Evolutionary conservation across 2,329 filamentous ascomycete genomes (phyloP).

Genomic region (Fusarium nelsonii): DNA sequence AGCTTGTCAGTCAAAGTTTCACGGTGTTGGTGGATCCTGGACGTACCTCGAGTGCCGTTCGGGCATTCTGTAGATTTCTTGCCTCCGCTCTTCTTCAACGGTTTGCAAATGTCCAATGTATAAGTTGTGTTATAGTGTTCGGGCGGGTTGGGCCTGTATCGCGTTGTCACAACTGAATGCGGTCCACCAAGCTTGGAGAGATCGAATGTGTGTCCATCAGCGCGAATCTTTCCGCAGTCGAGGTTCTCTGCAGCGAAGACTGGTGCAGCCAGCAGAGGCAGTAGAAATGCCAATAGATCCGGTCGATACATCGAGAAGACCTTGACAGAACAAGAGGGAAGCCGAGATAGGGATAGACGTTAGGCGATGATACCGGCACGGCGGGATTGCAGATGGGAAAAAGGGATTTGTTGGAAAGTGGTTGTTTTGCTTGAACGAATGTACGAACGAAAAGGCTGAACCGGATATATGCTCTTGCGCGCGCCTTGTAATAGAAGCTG

Average conservation of each 20-base stretch:
- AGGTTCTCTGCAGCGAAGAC: constrained; percentile 62
- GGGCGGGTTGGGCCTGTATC: constrained; percentile 64
- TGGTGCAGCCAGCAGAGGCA: constrained; percentile 55
- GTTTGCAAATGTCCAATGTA: constrained; percentile 80
- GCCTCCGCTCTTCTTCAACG: constrained; percentile 72
- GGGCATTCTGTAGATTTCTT: constrained; percentile 73
- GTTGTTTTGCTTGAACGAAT: constrained; percentile 2
- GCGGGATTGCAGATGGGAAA: constrained; percentile 13
- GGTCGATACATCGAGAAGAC: constrained; percentile 56
- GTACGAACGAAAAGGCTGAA: constrained; percentile 3
- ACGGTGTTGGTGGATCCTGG: constrained; percentile 16
- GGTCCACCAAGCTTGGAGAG: constrained; percentile 73
- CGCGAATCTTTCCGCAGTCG: constrained; percentile 71
- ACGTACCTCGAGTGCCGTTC: constrained; percentile 74
- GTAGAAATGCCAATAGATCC: constrained; percentile 53
- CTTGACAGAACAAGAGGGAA: constrained; percentile 11
- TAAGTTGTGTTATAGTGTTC: constrained; percentile 78
- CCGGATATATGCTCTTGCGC: constrained; percentile 9
- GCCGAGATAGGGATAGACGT: constrained; percentile 9
- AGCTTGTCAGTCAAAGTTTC: constrained; percentile 20
- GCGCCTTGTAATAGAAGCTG: constrained; percentile 25
- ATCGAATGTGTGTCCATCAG: constrained; percentile 72
- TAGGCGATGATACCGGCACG: constrained; percentile 13
- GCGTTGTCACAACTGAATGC: constrained; percentile 74
- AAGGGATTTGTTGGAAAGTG: constrained; percentile 8